These are phyloP conservation scores for Rhizopus sp. DNA, from an alignment of 371 early-diverging fungal genomes.

Conservation along the genomic window DNA sequence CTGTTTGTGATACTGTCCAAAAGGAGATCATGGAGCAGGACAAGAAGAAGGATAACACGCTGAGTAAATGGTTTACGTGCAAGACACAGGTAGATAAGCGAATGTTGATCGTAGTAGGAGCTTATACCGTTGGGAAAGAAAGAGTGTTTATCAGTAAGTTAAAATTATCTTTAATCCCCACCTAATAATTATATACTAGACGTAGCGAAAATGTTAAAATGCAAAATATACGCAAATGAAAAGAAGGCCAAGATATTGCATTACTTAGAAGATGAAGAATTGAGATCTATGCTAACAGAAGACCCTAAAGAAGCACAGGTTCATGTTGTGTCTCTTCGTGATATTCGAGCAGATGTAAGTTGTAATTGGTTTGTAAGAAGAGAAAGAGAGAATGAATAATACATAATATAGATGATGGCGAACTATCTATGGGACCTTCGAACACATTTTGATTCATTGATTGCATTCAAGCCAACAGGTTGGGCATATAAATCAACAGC, in stretches of 20 bases:
- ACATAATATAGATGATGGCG: slow-evolving; percentile 28
- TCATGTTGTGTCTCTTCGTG: slow-evolving; percentile 75
- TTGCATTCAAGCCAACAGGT: slow-evolving; percentile 82
- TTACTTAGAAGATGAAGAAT: slow-evolving; percentile 67
- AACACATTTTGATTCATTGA: slow-evolving; percentile 29
- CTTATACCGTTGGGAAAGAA: slow-evolving; percentile 95
- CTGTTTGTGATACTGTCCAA: slow-evolving; percentile 42
- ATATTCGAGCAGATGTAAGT: slow-evolving; percentile 54
- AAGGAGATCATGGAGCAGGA: not conserved
- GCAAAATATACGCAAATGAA: slow-evolving; percentile 71
- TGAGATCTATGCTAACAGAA: slow-evolving; percentile 62
- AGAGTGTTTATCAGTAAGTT: slow-evolving; percentile 64
- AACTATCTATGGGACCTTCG: slow-evolving; percentile 30
- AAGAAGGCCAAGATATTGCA: slow-evolving; percentile 67
- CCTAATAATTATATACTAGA: slow-evolving; percentile 31
- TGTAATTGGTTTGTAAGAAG: not conserved
- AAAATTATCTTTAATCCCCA: not conserved
- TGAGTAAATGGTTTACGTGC: not conserved
- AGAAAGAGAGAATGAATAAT: not conserved
- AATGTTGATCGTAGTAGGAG: slow-evolving; percentile 79
- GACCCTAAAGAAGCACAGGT: slow-evolving; percentile 75
- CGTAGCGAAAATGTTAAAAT: slow-evolving; percentile 69
- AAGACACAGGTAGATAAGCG: slow-evolving; percentile 9
- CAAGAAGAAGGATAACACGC: not conserved
- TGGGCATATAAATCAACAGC: slow-evolving; percentile 66